Base-by-base conservation (phyloP, 179 eudicot genomes). In the Sideroxylon spinosum region DNA sequence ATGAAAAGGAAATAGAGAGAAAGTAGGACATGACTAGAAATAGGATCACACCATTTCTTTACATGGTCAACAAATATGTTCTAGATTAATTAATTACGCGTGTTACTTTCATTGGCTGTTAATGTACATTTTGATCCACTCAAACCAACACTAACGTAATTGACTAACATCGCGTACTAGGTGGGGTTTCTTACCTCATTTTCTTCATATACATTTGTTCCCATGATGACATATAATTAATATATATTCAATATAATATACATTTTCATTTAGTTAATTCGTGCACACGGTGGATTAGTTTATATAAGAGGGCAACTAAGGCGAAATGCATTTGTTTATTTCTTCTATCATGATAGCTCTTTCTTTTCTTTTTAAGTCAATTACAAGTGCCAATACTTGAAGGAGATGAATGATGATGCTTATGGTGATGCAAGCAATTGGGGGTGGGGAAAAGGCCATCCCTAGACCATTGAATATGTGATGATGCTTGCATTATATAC, bases 111-210 rank as follows among this genome's bases (percentile, higher is more conserved):
- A 37, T 37, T 3, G 44, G 44, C 3, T 37, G 5, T 37, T 37
- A 37, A 37, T 37, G 3, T 37, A 3, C 44, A 37, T 1, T 37
- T 37, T 37, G 44, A 37, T 37, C 44, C 44, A 37, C 44, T 37
- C 44, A 37, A 37, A 37, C 44, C 44, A 37, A 46, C 26, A 44
- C 50, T 44, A 68, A 26, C 29, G 23, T 69, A 69, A 56, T 23
- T 49, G 20, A 71, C 74, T 0, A 7, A 13, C 50, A 71, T 22
- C n/a, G 28, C 11, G 73, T 49, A 23, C 14, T 48, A 49, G 23
- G 74, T 71, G 61, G 75, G 26, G 44, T 23, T 14, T 71, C 59
- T 20, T 71, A 71, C 22, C 52, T 60, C 75, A 71, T 71, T 52
- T 71, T 46, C 74, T 0, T 32, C 23, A 17, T 50, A 20, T 16